A percentile compares a stretch with the other conserved stretches of the same genome.
Evolutionary conservation across 1,284 basidiomycete genomes (phyloP).

Genomic region (Clitocybe nebularis): DNA sequence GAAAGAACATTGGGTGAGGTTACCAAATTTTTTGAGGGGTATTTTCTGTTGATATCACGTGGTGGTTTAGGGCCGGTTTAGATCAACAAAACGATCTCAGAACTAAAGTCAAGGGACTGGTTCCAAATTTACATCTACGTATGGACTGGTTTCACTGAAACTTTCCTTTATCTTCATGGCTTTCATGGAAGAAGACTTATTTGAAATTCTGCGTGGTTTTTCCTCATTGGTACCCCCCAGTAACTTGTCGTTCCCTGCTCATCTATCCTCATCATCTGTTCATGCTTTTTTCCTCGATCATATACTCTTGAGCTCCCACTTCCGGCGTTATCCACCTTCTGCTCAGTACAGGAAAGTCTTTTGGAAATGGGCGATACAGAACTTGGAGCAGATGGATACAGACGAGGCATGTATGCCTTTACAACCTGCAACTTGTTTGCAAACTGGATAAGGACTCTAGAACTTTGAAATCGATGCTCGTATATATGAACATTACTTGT

Average conservation of each 20-base stretch:
- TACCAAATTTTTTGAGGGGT: conserved; percentile 27
- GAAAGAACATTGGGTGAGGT: conserved; percentile 27
- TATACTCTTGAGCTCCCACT: conserved; percentile 49
- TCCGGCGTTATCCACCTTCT: conserved; percentile 57
- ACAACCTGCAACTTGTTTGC: neutral
- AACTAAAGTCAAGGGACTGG: neutral
- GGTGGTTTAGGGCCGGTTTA: conserved; percentile 20
- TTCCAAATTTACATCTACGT: neutral
- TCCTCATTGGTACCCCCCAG: conserved; percentile 48
- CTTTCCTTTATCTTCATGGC: conserved; percentile 1
- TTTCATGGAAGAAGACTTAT: conserved; percentile 25
- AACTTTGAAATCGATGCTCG: conserved; percentile 60
- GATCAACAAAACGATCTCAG: neutral
- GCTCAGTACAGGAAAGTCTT: conserved; percentile 55
- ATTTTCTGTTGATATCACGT: conserved; percentile 25
- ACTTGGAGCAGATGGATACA: conserved; percentile 42
- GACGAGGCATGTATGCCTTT: conserved; percentile 35
- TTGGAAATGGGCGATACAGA: conserved; percentile 66
- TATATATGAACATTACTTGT: conserved; percentile 59
- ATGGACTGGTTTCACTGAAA: neutral
- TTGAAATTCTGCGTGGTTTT: conserved; percentile 48
- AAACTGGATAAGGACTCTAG: conserved; percentile 21
- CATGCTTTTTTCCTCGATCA: conserved; percentile 52
- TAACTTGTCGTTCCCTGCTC: conserved; percentile 33
- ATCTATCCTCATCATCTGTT: conserved; percentile 29